Evolutionary conservation across 2,329 filamentous ascomycete species (phyloP).

Genomic region (Ophiostoma sp.): DNA sequence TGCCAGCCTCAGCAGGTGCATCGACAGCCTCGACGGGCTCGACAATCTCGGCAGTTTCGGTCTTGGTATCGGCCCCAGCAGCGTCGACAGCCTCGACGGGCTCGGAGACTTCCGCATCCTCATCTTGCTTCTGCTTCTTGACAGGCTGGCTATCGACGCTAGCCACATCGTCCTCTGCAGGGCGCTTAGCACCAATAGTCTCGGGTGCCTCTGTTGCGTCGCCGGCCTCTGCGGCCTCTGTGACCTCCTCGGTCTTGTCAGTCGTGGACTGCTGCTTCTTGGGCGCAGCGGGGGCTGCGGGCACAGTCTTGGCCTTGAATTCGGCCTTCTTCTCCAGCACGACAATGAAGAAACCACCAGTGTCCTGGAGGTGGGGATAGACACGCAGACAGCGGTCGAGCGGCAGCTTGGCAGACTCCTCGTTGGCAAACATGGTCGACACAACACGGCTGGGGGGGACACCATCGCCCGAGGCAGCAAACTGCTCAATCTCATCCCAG

Average conservation of each 20-base stretch:
- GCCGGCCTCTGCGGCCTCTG: background rate
- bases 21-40: slow-evolving; percentile 10
- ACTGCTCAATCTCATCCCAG: slow-evolving; percentile 75
- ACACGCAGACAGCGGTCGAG: slow-evolving; percentile 88
- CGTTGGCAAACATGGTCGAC: slow-evolving; percentile 75
- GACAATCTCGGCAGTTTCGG: slow-evolving; percentile 19
- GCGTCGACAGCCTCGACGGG: slow-evolving; percentile 25
- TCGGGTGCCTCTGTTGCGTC: slow-evolving; percentile 21
- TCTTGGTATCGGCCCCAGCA: slow-evolving; percentile 19
- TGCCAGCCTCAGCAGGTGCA: background rate
- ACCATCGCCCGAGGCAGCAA: slow-evolving; percentile 46
- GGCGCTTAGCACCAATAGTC: slow-evolving; percentile 32
- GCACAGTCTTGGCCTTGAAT: slow-evolving; percentile 58
- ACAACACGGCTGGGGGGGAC: slow-evolving; percentile 61
- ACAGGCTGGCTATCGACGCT: slow-evolving; percentile 28
- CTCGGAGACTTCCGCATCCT: slow-evolving; percentile 20
- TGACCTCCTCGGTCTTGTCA: background rate
- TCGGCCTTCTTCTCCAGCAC: slow-evolving; percentile 89
- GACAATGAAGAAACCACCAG: slow-evolving; percentile 94
- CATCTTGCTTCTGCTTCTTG: slow-evolving; percentile 40
- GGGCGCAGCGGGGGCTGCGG: slow-evolving; percentile 34
- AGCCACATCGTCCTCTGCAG: slow-evolving; percentile 33
- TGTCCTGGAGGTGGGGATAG: slow-evolving; percentile 93
- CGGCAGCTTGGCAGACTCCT: slow-evolving; percentile 59
- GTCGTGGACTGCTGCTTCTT: slow-evolving; percentile 37